Conservation (phyloP, 2,329 filamentous ascomycete species). For the Alternaria consortialis region DNA sequence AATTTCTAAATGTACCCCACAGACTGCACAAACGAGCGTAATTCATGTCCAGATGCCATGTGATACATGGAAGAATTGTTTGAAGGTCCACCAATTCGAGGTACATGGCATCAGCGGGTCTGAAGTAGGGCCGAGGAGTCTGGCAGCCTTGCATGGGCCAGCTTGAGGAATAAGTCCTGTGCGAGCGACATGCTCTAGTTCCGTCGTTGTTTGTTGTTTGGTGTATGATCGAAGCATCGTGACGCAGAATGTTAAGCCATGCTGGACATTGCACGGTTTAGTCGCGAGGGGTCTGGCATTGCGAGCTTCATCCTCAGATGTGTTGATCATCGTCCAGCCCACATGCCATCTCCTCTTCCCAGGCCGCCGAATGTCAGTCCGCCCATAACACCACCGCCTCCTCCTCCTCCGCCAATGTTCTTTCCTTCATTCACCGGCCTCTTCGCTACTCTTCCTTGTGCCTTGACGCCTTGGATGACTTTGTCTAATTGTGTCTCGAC, state of each 20-base stretch:
- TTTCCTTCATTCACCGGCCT: constrained; percentile 76
- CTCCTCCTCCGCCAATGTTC: constrained; percentile 33
- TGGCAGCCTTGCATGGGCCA: background rate
- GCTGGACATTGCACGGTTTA: background rate
- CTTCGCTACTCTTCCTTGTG: constrained; percentile 80
- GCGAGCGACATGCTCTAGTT: background rate
- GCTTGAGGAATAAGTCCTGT: background rate
- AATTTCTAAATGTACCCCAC: constrained; percentile 6
- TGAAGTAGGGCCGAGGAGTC: background rate
- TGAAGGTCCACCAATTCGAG: background rate
- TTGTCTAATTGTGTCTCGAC: constrained; percentile 90
- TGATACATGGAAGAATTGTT: background rate
- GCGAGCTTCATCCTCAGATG: background rate
- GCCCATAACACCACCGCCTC: constrained; percentile 25
- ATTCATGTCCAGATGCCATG: background rate
- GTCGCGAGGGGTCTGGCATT: background rate
- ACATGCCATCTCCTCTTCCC: constrained; percentile 44
- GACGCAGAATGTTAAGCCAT: background rate
- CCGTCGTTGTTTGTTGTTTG: background rate
- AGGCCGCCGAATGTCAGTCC: constrained; percentile 38
- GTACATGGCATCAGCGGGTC: background rate
- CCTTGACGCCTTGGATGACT: constrained; percentile 82
- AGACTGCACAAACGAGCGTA: background rate
- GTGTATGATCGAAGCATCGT: background rate
- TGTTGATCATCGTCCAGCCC: constrained; percentile 39